Percentiles rank a stretch among this genome's conserved stretches.
phyloP scores from a whole-genome alignment of 148 eudicot genomes.

The Camellia japonica region DNA sequence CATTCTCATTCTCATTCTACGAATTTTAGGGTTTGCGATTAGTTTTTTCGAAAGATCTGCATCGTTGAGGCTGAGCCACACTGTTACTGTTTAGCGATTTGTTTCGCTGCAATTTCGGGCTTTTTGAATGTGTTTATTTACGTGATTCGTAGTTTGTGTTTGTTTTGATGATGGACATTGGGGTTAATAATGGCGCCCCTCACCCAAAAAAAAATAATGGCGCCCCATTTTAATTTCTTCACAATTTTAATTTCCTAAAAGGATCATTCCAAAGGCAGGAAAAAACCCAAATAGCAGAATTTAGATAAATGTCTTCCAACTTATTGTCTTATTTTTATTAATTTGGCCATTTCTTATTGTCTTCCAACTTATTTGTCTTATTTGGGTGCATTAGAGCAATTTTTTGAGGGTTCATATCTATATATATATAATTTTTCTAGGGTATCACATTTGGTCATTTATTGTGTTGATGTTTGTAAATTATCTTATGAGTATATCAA shows the following conservation, averaged over 20 bases:
- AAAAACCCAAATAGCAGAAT: background rate
- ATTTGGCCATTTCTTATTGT: background rate
- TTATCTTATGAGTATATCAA: background rate
- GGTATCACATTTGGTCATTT: background rate
- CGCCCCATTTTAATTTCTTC: background rate
- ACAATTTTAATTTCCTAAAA: background rate
- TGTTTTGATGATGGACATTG: background rate
- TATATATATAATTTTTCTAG: background rate
- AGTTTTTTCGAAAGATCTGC: background rate
- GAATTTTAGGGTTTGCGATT: background rate
- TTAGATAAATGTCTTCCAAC: background rate
- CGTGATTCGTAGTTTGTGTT: background rate
- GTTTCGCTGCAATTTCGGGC: background rate
- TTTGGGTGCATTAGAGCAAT: too few species aligned
- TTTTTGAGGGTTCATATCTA: too few species aligned
- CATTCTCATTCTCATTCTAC: background rate
- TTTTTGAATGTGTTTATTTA: background rate
- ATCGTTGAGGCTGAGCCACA: background rate
- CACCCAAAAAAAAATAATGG: too few species aligned
- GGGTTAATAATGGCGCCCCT: background rate
- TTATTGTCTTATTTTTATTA: background rate
- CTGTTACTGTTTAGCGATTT: background rate
- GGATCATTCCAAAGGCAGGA: background rate
- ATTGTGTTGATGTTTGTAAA: background rate
- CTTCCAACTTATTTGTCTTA: background rate